Evolutionary conservation across 495 filamentous ascomycete species (phyloP), one percentile per base, ranked within the genome.

Genomic region (Hyaloscypha hepaticicola): DNA sequence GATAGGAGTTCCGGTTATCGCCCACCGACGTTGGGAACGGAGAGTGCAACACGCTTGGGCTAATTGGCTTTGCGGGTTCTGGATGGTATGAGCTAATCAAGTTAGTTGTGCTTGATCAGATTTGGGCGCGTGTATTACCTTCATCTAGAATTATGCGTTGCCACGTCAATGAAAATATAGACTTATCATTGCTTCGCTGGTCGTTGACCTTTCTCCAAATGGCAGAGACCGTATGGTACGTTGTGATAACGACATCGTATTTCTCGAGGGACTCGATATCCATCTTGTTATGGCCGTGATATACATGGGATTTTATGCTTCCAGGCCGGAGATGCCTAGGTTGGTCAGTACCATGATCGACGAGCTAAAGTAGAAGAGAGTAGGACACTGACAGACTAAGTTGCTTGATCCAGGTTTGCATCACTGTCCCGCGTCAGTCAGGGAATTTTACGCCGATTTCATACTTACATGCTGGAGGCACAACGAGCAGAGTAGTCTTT

Each of bases 1-100:
- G n/a, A 93, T 87, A 0, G 92, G 90, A 0, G 90, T 95, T 34
- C 93, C 92, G 1, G 93, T 97, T 9, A 97, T 91, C 1, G 93
- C 92, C 93, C 93, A 97, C 11, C 92, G 88, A 26, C 93, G 85
- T 71, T 88, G 82, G 5, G 90, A 88, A 61, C 87, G 81, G 14
- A 97, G 79, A 19, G 85, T 81, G 67, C 91, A 88, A 24, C 92
- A 87, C 0, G 90, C 88, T 73, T 64, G 61, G 27, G 61, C 61
- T 2, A 64, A 24, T 90, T 89, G 26, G 90, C 92, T 56, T 91
- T 87, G 60, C 84, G 77, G 0, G 91, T 93, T 25, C 77, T 81
- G 67, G 89, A 88, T 70, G 92, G 90, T 16, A 93, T 87, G 67
- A 97, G 96, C 69, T 86, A 87, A 75, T 96, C 92, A 21, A 90